A percentile compares a stretch with the other conserved stretches of the same genome.
These are phyloP conservation scores for Phytopythium delawarense DNA, from an alignment of 352 stramenopile genomes.

Conservation along the genomic window DNA sequence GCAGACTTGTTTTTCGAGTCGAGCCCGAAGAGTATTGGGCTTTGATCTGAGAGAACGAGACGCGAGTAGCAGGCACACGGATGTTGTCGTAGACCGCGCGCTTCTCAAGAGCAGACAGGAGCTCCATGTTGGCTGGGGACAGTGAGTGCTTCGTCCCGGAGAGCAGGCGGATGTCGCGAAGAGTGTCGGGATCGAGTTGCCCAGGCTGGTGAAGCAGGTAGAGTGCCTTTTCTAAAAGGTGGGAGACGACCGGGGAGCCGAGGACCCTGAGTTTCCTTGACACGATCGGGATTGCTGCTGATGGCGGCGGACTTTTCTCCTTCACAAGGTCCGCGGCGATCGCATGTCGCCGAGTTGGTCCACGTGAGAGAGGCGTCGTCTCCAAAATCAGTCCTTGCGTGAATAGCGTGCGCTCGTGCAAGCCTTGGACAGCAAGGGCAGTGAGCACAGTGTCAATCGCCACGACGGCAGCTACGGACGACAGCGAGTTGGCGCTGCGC, in stretches of 20 bases:
- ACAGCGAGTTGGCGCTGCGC: conserved; percentile 23
- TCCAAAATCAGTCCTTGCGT: conserved; percentile 16
- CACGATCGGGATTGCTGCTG: background rate
- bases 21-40: conserved; percentile 15
- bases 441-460: conserved; percentile 14
- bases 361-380: conserved; percentile 7
- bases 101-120: conserved; percentile 14
- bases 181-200: conserved; percentile 13
- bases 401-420: conserved; percentile 14
- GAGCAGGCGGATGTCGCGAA: conserved; percentile 20
- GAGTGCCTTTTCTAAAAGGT: conserved; percentile 13
- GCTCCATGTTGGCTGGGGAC: conserved; percentile 6
- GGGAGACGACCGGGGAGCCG: conserved; percentile 6
- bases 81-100: conserved; percentile 25
- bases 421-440: conserved; percentile 17
- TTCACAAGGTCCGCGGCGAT: background rate
- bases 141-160: conserved; percentile 20
- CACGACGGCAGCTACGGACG: conserved; percentile 15
- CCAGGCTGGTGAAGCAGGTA: conserved; percentile 19
- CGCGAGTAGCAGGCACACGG: background rate
- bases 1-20: background rate
- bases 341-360: conserved; percentile 8
- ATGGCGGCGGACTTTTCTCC: background rate
- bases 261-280: conserved; percentile 9
- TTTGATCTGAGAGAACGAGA: conserved; percentile 16